Base-by-base conservation (phyloP, 257 asterid genomes). In the Penstemon barbatus region DNA sequence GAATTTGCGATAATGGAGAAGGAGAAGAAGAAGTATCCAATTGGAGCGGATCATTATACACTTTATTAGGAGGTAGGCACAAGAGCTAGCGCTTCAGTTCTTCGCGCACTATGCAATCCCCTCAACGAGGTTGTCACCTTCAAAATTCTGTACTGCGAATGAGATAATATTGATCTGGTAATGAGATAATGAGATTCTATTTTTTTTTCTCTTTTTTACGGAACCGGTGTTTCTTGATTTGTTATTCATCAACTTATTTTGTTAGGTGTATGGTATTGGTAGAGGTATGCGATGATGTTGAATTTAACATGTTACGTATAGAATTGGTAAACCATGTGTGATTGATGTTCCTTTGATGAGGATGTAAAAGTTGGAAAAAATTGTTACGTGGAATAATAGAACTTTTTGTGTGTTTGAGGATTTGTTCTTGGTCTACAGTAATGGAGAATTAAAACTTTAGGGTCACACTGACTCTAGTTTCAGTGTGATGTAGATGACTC, bases 11-110 rank as follows among this genome's bases (percentile, higher is more conserved):
- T 36, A 52, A 61, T 62, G 78, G 68, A 68, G 40, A 81, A 77
- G 82, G 91, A 86, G 58, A 81, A 76, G 80, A 86, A 70, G 85
- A 83, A 81, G 79, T 86, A 83, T 74, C 92, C 89, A 25, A 78
- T 86, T 56, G 87, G 87, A 18, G 84, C 82, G 45, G 92, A 86
- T 71, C 77, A 84, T 72, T 86, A 86, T 53, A 70, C 77, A 4
- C 66, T 86, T 61, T 83, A 66, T 36, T 89, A 86, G 77, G 92
- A 86, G 76, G 79, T 86, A 19, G 92, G 92, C 38, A 81, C 76
- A 4, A 89, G 92, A 8, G 92, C 71, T 8, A 84, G 86, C 71
- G 92, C 92, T 9, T 80, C 88, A 25, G 87, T 86, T 68, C 79
- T 74, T 71, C 85, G 93, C 19, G 88, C 90, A 0, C 73, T 80